A percentile compares a stretch with the other conserved stretches of the same genome.
phyloP scores from a whole-genome alignment of 345 rosid genomes.

The Gossypium stocksii region DNA sequence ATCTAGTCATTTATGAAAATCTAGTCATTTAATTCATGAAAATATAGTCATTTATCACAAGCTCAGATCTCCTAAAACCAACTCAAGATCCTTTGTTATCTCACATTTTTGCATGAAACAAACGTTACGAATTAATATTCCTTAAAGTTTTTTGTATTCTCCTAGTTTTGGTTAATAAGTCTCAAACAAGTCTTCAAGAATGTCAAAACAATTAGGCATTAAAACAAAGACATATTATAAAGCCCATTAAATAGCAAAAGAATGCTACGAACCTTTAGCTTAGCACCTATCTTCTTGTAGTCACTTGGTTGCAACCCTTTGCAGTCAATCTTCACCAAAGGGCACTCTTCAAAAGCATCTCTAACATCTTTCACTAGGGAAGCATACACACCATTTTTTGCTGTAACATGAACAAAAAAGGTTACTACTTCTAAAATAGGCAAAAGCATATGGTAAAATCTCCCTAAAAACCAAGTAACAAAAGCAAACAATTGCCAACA shows the following conservation, averaged over 20 bases:
- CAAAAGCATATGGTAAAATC: background rate
- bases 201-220: background rate
- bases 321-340: constrained; percentile 78
- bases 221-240: background rate
- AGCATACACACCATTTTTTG: constrained; percentile 79
- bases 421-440: background rate
- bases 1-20: too few relatives aligned
- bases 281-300: constrained; percentile 91
- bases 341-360: constrained; percentile 82
- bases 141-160: background rate
- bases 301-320: constrained; percentile 76
- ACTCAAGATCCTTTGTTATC: background rate
- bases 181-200: background rate
- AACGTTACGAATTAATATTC: background rate
- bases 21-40: background rate
- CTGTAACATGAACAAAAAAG: constrained; percentile 39
- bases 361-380: constrained; percentile 73
- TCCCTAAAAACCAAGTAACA: background rate
- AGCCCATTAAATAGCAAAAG: background rate
- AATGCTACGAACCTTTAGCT: constrained; percentile 60
- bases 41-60: background rate
- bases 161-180: background rate
- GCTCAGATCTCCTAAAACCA: background rate
- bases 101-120: background rate
- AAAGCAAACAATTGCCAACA: constrained; percentile 5